Evolutionary conservation across 768 basidiomycete genomes (phyloP).

Genomic region (Boletus rubroflammeus): DNA sequence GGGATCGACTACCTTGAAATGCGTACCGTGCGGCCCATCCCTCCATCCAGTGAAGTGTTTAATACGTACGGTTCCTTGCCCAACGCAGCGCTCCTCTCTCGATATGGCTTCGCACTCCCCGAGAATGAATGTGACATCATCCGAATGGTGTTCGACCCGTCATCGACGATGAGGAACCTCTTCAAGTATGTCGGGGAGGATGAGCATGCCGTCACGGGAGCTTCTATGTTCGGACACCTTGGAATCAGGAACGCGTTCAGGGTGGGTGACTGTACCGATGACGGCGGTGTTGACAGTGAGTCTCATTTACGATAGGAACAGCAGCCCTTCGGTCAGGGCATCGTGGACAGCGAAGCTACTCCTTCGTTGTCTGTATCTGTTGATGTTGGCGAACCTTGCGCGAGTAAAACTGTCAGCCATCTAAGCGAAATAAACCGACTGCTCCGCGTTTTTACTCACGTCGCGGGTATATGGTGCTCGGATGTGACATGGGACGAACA

Average conservation of each 20-base stretch:
- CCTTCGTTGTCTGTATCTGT: constrained; percentile 2
- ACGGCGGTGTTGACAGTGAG: constrained; percentile 18
- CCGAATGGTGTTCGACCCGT: constrained; percentile 28
- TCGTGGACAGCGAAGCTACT: constrained; percentile 6
- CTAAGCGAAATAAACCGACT: constrained; percentile 14
- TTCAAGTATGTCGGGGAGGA: constrained; percentile 10
- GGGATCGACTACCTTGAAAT: constrained; percentile 56
- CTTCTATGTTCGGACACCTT: constrained; percentile 5
- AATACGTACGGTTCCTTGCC: constrained; percentile 72
- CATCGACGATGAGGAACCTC: constrained; percentile 10
- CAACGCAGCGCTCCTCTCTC: constrained; percentile 63
- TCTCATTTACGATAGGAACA: constrained; percentile 23
- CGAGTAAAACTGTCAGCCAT: neutral
- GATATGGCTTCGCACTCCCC: constrained; percentile 75
- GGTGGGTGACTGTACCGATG: constrained; percentile 22
- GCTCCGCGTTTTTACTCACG: constrained; percentile 17
- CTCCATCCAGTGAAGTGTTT: constrained; percentile 55
- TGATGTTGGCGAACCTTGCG: neutral
- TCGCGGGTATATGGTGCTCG: constrained; percentile 21
- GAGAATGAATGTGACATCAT: constrained; percentile 66
- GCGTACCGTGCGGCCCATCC: constrained; percentile 54
- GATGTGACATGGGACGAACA: constrained; percentile 27
- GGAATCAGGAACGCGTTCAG: constrained; percentile 27
- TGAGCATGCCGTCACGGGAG: constrained; percentile 17
- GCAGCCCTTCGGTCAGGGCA: constrained; percentile 18